phyloP scores from a whole-genome alignment of 2,329 filamentous ascomycete species.

The Trichoderma sp. region DNA sequence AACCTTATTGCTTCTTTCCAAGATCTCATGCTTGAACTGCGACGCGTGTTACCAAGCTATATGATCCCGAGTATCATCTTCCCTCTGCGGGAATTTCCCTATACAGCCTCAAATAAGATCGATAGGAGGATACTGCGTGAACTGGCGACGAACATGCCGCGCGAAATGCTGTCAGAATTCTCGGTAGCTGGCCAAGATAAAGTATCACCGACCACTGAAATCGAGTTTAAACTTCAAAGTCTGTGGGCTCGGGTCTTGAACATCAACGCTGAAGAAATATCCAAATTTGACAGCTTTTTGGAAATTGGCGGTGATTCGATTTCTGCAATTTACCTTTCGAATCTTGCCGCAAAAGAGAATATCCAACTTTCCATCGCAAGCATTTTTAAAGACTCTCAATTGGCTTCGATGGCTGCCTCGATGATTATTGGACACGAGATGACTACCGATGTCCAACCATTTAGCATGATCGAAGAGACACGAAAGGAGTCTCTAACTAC shows the following conservation, averaged over 20 bases:
- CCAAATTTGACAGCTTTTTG: slow-evolving; percentile 36
- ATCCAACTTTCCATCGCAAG: not conserved
- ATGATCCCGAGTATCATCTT: slow-evolving; percentile 21
- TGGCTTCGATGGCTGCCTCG: slow-evolving; percentile 3
- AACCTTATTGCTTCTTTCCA: not conserved
- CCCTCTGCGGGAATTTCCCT: not conserved
- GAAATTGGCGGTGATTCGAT: slow-evolving; percentile 44
- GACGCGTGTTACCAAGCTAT: slow-evolving; percentile 9
- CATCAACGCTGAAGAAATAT: not conserved
- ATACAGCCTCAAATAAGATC: slow-evolving; percentile 18
- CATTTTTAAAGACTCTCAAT: not conserved
- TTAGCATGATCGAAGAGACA: not conserved
- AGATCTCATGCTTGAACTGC: not conserved
- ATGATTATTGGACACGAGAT: not conserved
- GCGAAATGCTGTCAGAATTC: not conserved
- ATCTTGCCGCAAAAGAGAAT: not conserved
- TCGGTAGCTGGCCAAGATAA: not conserved
- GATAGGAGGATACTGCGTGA: slow-evolving; percentile 2
- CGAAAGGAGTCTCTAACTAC: not conserved
- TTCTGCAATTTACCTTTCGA: slow-evolving; percentile 5
- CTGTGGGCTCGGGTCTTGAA: slow-evolving; percentile 11
- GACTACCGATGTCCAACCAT: not conserved
- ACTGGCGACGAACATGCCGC: not conserved
- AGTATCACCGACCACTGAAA: not conserved
- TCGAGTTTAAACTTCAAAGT: not conserved